Conservation (phyloP, 306 rosid species). For the Datisca glomerata region DNA sequence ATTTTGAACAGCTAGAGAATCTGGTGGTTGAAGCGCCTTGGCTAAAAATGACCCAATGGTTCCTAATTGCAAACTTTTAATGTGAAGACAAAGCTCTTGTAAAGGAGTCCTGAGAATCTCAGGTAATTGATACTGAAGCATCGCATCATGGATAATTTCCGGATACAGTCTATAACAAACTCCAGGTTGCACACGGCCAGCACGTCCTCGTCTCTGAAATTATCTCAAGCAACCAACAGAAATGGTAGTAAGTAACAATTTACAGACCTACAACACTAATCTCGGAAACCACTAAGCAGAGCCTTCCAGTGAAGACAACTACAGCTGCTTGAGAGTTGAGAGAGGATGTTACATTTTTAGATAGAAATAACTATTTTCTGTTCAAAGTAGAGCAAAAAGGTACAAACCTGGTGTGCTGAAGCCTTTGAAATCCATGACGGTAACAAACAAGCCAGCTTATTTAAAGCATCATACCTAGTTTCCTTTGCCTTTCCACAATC, state of each 20-base stretch:
- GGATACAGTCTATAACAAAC: constrained; percentile 88
- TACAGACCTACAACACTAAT: not conserved
- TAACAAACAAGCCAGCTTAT: constrained; percentile 86
- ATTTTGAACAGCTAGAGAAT: constrained; percentile 82
- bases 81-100: constrained; percentile 95
- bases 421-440: constrained; percentile 99
- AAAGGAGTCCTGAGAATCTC: constrained; percentile 92
- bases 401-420: constrained; percentile 87
- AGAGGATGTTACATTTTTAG: not conserved
- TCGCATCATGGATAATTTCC: constrained; percentile 68
- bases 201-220: constrained; percentile 94
- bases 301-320: not conserved
- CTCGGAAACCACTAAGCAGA: not conserved
- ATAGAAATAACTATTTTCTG: constrained; percentile 4
- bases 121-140: constrained; percentile 86
- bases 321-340: not conserved
- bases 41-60: constrained; percentile 75
- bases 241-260: not conserved
- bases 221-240: not conserved
- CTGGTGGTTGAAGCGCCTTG: constrained; percentile 97
- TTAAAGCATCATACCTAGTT: constrained; percentile 94
- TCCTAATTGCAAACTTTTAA: constrained; percentile 92
- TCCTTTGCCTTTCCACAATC: constrained; percentile 99
- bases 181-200: constrained; percentile 97
- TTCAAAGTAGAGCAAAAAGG: constrained; percentile 8